Evolutionary conservation across 2,329 filamentous ascomycete species (phyloP), one percentile per base, ranked within the genome.

Genomic region (Pseudogymnoascus sp.): DNA sequence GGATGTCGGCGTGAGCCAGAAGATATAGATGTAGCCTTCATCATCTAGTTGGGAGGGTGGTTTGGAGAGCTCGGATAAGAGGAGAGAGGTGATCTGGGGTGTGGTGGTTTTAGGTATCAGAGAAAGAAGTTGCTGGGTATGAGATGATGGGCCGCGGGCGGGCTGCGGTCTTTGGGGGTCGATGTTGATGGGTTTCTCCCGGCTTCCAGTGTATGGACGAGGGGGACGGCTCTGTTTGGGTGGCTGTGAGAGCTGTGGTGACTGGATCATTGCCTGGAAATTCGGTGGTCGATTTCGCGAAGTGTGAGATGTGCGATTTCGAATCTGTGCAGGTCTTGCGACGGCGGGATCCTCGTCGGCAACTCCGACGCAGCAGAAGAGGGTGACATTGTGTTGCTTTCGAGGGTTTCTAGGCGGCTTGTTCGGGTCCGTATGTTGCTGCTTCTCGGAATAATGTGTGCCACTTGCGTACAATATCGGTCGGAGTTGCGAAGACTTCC

Each of bases 11-110:
- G 91, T 97, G 21, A 97, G 82, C 92, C 93, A 97, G 81, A 97
- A 99, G 75, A 99, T 96, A 81, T 99, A 99, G 69, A 99, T 97
- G 77, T 95, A 99, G 39, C 95, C 95, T 11, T 88, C 80, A 69
- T 96, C 90, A 68, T 95, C 90, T 62, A 82, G 78, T 21, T 84
- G 79, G 0, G 91, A 92, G 54, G 93, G 83, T 1, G 81, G 91
- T 79, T 83, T 95, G 73, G 76, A 84, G 8, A 97, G 81, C 74
- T 97, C 93, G 2, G 87, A 80, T 65, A 93, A 82, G 3, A 97
- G 80, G 4, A 81, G 77, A 0, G 91, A 88, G 0, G 89, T 81
- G 0, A 86, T 89, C 68, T 88, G 79, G 1, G 90, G 86, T 1
- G 87, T 82, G 4, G 91, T 79, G 1, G 81, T 77, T 7, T 81